Base-by-base conservation (phyloP, 345 rosid genomes). In the Pistacia vera region DNA sequence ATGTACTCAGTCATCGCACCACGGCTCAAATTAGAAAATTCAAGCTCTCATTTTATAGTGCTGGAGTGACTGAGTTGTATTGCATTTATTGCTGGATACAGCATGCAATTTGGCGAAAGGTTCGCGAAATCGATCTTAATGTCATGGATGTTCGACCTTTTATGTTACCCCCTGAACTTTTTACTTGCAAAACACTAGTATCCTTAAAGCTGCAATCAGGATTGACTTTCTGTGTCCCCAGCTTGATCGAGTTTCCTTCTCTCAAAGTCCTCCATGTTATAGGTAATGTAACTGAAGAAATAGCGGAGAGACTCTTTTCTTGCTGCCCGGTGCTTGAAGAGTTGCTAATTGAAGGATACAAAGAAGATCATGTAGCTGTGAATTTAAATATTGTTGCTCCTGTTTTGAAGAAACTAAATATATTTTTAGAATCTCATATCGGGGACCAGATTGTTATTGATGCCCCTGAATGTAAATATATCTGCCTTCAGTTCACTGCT, bases 151-250 rank as follows among this genome's bases (percentile, higher is more conserved):
- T 33, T 35, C 20, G 11, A 35, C 16, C 67, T 17, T 4, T 1
- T 14, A 46, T 63, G 16, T 63, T 63, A 11, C 46, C 66, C 14
- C 44, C 66, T 63, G 35, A 18, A 14, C 3, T 35, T 63, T 63
- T 63, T 44, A 63, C 46, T 35, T 63, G 46, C 36, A 63, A 63
- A 35, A 63, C 67, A 63, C 67, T 63, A 7, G 20, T 63, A 63
- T 13, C 9, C 67, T 38, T 35, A 18, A 7, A 38, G 9, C 46
- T 17, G 48, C 48, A 35, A 7, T 33, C 48, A 35, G 67, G 67
- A 36, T 25, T 63, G 20, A 13, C 35, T 62, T 16, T 63, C 8
- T 11, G 46, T 38, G 51, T 64, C 41, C 68, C 14, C 38, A 64
- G 51, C 28, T 38, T 14, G 11, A 7, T 64, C 25, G 38, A 13